Base-by-base conservation (phyloP, 2,329 filamentous ascomycete genomes). In the Trichophyton simii region DNA sequence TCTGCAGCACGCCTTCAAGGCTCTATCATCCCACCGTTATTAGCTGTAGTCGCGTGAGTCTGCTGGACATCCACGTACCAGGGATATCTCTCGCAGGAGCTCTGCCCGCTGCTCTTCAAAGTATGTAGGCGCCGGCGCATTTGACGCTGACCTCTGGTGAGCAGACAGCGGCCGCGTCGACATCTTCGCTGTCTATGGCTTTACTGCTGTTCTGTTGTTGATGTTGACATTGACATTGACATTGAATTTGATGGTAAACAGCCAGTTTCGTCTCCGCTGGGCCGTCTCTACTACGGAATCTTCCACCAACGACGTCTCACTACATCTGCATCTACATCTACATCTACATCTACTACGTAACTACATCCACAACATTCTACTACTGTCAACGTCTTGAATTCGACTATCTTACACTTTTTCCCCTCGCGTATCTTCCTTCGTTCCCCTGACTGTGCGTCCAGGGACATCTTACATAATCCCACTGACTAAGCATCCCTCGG, bases 1-100 rank as follows among this genome's bases (percentile, higher is more conserved):
- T 96, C 68, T 91, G 88, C 8, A 99, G 86, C 63, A 96, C 91
- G 69, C 94, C 86, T 70, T 97, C 94, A 72, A 99, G 79, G 64
- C 80, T 81, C 82, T 85, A 65, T 22, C 22, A 50, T n/a, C 3
- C 34, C 34, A 38, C 9, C 7, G 15, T 22, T 9, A 48, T n/a
- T 44, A n/a, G 41, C 41, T 20, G n/a, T 6, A n/a, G 41, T 44
- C 4, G 5, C 5, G 3, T 18, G 6, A n/a, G 15, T n/a, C 41
- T 44, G n/a, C 6, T 8, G n/a, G n/a, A 44, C 15, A 8, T 18
- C 13, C n/a, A 66, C 73, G 66, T 61, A 76, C 76, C 61, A 74
- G 69, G 0, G 76, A 75, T 61, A 78, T 77, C 61, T 78, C 76
- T 13, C 70, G 65, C 2, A 77, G 70, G 3, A 78, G 68, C 63